Percentiles rank a stretch among this genome's conserved stretches.
These are phyloP conservation scores for Kazachstania bromeliacearum DNA, from an alignment of 805 yeast genomes.

Conservation along the genomic window DNA sequence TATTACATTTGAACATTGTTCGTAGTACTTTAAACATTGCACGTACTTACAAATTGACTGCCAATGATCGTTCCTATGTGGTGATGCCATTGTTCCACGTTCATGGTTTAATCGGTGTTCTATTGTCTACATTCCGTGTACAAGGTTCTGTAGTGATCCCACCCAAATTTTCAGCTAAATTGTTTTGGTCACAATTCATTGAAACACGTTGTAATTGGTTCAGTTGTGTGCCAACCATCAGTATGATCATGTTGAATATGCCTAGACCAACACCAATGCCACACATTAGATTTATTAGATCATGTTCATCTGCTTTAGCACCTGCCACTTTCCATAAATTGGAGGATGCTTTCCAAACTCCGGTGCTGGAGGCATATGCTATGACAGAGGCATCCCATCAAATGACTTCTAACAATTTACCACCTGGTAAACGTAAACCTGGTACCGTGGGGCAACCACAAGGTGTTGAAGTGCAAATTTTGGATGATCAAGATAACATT, in stretches of 20 bases:
- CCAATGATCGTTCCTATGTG: constrained; percentile 45
- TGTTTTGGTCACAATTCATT: constrained; percentile 52
- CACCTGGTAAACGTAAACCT: constrained; percentile 55
- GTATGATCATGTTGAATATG: constrained; percentile 50
- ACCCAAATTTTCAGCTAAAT: constrained; percentile 47
- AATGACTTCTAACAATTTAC: constrained; percentile 62
- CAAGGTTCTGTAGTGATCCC: constrained; percentile 59
- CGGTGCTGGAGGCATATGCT: constrained; percentile 69
- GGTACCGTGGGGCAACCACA: constrained; percentile 70
- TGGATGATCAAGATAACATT: constrained; percentile 41
- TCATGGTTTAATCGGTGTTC: constrained; percentile 62
- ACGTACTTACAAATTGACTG: constrained; percentile 44
- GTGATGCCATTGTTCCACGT: constrained; percentile 77
- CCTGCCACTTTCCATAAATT: constrained; percentile 52
- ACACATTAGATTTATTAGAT: constrained; percentile 54
- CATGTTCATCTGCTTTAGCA: constrained; percentile 64
- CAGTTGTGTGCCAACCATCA: constrained; percentile 71
- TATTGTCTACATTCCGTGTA: constrained; percentile 49
- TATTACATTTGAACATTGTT: constrained; percentile 54
- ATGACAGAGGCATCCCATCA: constrained; percentile 81
- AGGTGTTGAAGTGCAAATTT: constrained; percentile 53
- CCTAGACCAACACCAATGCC: constrained; percentile 44
- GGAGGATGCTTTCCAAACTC: constrained; percentile 50
- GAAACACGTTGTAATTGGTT: constrained; percentile 53
- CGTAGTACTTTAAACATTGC: constrained; percentile 51